Evolutionary conservation across 2,329 filamentous ascomycete species (phyloP), one percentile per base, ranked within the genome.

Genomic region (Epichloe amarillans): DNA sequence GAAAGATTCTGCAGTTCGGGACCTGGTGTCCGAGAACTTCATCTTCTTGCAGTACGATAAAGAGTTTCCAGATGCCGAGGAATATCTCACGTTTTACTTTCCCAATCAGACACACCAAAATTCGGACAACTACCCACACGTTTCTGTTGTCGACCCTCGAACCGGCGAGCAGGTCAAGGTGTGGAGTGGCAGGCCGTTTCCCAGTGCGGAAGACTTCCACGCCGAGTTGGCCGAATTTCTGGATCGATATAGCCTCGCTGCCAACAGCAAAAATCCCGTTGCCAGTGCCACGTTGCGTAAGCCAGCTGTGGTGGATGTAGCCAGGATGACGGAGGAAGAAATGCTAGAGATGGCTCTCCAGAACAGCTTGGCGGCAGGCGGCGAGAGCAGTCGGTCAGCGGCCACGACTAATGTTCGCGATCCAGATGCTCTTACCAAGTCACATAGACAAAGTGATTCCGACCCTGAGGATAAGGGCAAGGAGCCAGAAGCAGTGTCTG

Each of bases 91-190:
- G 51, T 95, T 95, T 67, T 98, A 98, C 71, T 90, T 97, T 55
- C 72, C 74, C 1, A 73, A 73, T 63, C 77, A 81, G 50, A 73
- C 74, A 42, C 80, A 86, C 57, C 88, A 95, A 60, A 85, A 85
- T 61, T 77, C 82, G n/a, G 86, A 91, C 61, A 89, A 90, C 58
- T 98, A 94, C 64, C 93, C 93, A 5, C 90, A 98, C 64, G 93
- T 97, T 52, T 88, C 89, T 43, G 95, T 98, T 55, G 82, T 98
- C 54, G 93, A 98, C 60, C 93, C 93, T 2, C 79, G 93, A 53
- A 98, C 93, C 0, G 93, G 93, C 54, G 93, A 98, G 69, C 89
- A 96, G 66, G 87, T 98, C 65, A 98, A 98, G 71, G 80, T 90
- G 1, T 97, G 93, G 91, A 89, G 86, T 14, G 90, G 91, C 1